phyloP scores from a whole-genome alignment of 2,329 filamentous ascomycete species.

The Hypoxylon sp. region DNA sequence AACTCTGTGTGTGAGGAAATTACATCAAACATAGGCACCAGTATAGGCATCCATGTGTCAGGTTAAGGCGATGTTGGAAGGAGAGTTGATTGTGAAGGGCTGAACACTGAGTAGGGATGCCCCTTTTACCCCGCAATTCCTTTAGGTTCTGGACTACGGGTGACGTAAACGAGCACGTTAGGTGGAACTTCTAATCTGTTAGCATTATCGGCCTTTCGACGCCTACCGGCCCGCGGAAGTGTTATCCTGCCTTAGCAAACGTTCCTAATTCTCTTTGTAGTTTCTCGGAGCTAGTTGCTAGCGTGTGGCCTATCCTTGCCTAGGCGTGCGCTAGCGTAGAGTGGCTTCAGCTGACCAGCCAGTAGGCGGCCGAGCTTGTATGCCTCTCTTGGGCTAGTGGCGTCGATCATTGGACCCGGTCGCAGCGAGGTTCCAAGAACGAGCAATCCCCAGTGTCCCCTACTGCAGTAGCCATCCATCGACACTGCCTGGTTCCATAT shows the following conservation, averaged over 20 bases:
- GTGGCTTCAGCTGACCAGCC: conserved; percentile 11
- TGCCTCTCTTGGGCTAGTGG: conserved; percentile 12
- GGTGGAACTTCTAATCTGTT: conserved; percentile 24
- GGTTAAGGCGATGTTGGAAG: conserved; percentile 17
- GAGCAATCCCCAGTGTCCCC: conserved; percentile 27
- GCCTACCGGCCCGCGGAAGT: conserved; percentile 4
- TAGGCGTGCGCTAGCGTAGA: conserved; percentile 20
- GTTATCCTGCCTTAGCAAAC: conserved; percentile 24
- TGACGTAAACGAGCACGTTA: conserved; percentile 46
- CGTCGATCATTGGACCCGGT: conserved; percentile 29
- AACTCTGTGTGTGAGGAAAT: conserved; percentile 24
- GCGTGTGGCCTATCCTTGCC: conserved; percentile 3
- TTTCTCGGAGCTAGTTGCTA: conserved; percentile 20
- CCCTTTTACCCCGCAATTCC: conserved; percentile 51
- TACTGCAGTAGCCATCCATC: conserved; percentile 26
- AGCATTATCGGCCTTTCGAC: conserved; percentile 22
- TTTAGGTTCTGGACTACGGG: conserved; percentile 44
- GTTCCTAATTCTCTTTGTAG: conserved; percentile 20
- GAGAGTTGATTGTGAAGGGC: conserved; percentile 6
- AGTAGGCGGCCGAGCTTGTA: conserved; percentile 9
- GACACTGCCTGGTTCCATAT: conserved; percentile 23
- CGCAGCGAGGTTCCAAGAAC: conserved; percentile 25
- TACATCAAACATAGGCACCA: conserved; percentile 25
- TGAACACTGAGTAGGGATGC: conserved; percentile 42
- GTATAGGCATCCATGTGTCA: conserved; percentile 20